Conservation (phyloP, 352 stramenopile species). For the Globisporangium canariense region DNA sequence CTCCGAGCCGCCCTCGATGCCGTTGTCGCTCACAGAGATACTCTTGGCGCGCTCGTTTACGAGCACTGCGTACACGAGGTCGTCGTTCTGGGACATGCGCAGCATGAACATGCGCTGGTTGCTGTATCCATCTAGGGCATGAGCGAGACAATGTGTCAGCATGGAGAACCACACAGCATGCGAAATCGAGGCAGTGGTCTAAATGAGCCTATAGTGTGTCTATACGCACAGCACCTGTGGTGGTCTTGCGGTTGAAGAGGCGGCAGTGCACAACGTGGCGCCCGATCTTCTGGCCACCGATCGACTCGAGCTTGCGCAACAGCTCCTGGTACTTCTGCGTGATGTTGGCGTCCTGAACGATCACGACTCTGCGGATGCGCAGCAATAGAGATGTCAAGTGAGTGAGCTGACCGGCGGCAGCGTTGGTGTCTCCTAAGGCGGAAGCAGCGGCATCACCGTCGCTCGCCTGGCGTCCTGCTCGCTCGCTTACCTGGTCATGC, state of each 20-base stretch:
- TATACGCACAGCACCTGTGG: conserved; percentile 35
- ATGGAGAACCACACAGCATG: neutral
- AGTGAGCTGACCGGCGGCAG: neutral
- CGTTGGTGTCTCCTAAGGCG: neutral
- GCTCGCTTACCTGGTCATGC: conserved; percentile 60
- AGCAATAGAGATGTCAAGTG: neutral
- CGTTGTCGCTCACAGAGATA: conserved; percentile 59
- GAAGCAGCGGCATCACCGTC: neutral
- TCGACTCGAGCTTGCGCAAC: conserved; percentile 78
- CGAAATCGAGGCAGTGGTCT: no score
- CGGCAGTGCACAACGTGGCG: conserved; percentile 83
- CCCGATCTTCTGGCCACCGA: conserved; percentile 75
- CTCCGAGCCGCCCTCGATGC: conserved; percentile 64
- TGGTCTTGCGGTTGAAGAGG: conserved; percentile 84
- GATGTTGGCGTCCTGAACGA: conserved; percentile 77
- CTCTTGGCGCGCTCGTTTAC: conserved; percentile 74
- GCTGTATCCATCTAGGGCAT: conserved; percentile 59
- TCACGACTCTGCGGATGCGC: conserved; percentile 52
- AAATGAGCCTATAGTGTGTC: neutral
- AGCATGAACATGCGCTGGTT: conserved; percentile 91
- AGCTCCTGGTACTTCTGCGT: conserved; percentile 87
- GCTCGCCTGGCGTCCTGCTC: neutral
- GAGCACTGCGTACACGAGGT: conserved; percentile 81
- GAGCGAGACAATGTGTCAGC: neutral
- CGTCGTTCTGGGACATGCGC: conserved; percentile 86